These are phyloP conservation scores for Pyricularia grisea DNA, from an alignment of 2,329 filamentous ascomycete genomes.

Conservation along the genomic window DNA sequence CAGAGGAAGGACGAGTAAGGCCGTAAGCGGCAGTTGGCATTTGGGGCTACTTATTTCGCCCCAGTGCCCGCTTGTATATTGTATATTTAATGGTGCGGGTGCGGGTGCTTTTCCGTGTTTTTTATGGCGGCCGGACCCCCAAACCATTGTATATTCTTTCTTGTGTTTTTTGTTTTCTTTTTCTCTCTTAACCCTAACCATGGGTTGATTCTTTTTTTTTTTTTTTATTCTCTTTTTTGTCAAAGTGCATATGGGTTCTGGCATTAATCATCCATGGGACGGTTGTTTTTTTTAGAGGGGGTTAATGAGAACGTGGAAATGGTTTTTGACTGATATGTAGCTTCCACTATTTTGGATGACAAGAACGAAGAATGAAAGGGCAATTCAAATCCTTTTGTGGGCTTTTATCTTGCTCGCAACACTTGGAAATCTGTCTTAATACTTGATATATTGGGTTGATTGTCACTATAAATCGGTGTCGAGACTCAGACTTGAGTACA, in stretches of 20 bases:
- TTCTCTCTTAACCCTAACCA: background rate
- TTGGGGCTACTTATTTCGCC: background rate
- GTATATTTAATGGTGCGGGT: background rate
- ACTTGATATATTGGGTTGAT: too few species aligned
- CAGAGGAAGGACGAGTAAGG: conserved; percentile 29
- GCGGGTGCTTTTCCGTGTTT: background rate
- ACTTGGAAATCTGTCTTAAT: too few species aligned
- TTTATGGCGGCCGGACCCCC: background rate
- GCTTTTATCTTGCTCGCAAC: background rate
- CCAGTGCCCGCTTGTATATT: background rate
- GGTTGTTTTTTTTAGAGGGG: background rate
- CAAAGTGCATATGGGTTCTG: background rate
- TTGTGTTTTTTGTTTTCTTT: background rate
- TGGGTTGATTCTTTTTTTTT: background rate
- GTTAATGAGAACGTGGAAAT: background rate
- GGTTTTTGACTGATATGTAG: background rate
- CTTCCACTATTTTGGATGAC: background rate
- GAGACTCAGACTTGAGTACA: too few species aligned
- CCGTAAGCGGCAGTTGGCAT: too few species aligned
- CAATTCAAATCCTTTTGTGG: background rate
- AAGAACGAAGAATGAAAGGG: background rate
- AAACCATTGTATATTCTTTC: background rate
- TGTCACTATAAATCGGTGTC: too few species aligned
- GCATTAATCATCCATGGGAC: background rate
- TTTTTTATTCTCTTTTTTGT: background rate